Base-by-base conservation (phyloP, 148 eudicot species). In the Arbutus unedo region DNA sequence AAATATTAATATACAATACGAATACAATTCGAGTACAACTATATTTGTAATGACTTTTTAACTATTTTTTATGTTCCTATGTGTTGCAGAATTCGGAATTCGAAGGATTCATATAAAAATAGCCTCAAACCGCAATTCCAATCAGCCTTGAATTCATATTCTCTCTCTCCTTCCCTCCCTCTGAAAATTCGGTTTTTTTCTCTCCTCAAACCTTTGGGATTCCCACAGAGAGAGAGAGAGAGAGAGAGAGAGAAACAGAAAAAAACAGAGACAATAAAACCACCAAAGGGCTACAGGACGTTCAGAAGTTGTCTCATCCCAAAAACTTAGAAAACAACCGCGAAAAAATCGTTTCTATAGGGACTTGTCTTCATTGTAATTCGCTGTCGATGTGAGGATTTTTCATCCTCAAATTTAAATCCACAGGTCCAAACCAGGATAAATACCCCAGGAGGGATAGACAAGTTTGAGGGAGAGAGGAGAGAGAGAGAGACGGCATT, bases 281-380 rank as follows among this genome's bases (percentile, higher is more conserved):
- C 81, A 67, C 81, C 76, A 54, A 82, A 86, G 80, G 84, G 87
- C 88, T 83, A 86, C 83, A 81, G 14, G 70, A 75, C 74, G 71
- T 79, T 75, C 62, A 62, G 7, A 57, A 59, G 21, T 19, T 50
- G 44, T 49, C 43, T 0, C n/a, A 23, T 0, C 21, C 38, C 16
- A 6, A 45, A 49, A 81, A 67, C 21, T 4, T 23, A 64, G 43
- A 76, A 71, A 44, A 70, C 11, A 8, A 3, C 60, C 72, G 21
- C 41, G 64, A 23, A 48, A 53, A 76, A 49, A 31, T 2, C 73
- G 62, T 47, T 66, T 80, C 71, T 47, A n/a, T 25, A 6, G 19
- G 19, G 64, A 45, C 54, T 48, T 53, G 19, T 68, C 45, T 55
- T 79, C 59, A 56, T 81, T 55, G 57, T 74, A 23, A 79, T 77